Evolutionary conservation across 2,329 filamentous ascomycete species (phyloP).

Genomic region (Aspergillus versicolor): DNA sequence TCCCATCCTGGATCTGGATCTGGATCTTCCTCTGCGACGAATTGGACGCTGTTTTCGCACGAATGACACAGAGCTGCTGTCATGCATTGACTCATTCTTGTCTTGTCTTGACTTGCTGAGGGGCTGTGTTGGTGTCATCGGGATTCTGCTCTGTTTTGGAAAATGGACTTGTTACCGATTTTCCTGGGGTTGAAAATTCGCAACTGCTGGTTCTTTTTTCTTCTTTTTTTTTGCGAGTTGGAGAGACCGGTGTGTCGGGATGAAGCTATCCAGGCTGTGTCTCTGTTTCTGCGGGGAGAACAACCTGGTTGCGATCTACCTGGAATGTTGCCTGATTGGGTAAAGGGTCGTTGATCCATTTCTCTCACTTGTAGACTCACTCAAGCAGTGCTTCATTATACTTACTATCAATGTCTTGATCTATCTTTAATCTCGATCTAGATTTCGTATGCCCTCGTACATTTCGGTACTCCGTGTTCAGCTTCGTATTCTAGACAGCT

Average conservation of each 20-base stretch:
- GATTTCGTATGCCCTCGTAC: background rate
- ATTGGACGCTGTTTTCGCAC: background rate
- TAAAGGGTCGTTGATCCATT: background rate
- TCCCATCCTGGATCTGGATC: background rate
- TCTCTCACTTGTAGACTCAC: background rate
- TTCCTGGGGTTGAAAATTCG: background rate
- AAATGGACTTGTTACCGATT: background rate
- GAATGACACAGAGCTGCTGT: background rate
- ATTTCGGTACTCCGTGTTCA: background rate
- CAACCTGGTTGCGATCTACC: too few species aligned
- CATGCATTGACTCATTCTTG: background rate
- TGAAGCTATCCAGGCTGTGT: background rate
- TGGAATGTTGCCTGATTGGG: background rate
- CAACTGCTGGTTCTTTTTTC: background rate
- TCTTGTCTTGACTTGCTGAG: background rate
- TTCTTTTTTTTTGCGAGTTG: background rate
- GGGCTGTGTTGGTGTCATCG: background rate
- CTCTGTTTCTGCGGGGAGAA: background rate
- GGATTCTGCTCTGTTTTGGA: background rate
- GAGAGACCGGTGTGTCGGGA: background rate
- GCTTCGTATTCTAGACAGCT: background rate
- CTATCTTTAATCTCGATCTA: background rate
- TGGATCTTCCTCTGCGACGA: background rate
- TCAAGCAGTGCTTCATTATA: background rate
- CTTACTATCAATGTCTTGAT: background rate